Conservation (phyloP, 345 rosid species). For the Pelargonium nanum region DNA sequence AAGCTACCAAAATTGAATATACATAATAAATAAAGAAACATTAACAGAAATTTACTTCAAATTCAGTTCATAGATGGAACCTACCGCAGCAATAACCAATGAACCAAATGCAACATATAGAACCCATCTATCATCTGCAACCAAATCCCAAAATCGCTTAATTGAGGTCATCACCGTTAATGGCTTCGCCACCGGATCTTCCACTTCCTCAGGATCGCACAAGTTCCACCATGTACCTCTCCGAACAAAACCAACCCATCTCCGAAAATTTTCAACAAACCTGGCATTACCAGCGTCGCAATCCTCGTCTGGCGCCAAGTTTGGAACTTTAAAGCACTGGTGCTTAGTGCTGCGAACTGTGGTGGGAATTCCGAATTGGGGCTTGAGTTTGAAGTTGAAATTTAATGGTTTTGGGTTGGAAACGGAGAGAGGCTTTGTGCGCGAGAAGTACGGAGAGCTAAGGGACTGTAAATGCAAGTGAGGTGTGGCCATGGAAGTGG, state of each 20-base stretch:
- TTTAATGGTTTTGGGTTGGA: not conserved
- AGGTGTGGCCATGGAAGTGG: slow-evolving; percentile 15
- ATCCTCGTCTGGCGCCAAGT: not conserved
- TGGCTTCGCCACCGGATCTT: slow-evolving; percentile 9
- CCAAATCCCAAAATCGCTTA: slow-evolving; percentile 30
- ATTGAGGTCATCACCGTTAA: slow-evolving; percentile 25
- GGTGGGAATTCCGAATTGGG: not conserved
- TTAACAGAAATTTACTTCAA: too few relatives aligned
- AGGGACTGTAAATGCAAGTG: slow-evolving; percentile 2
- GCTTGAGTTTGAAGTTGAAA: slow-evolving; percentile 4
- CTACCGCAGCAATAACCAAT: slow-evolving; percentile 31
- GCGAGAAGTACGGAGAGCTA: not conserved
- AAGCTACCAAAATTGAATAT: too few relatives aligned
- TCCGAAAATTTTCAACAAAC: not conserved
- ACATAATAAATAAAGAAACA: too few relatives aligned
- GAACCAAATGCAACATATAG: slow-evolving; percentile 26
- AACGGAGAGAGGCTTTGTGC: not conserved
- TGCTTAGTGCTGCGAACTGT: slow-evolving; percentile 1
- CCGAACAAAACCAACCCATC: slow-evolving; percentile 4
- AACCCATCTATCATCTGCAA: slow-evolving; percentile 33
- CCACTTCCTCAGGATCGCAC: slow-evolving; percentile 9
- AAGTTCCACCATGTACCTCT: slow-evolving; percentile 32
- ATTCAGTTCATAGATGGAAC: not conserved
- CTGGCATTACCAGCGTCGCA: not conserved
- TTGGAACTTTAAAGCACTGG: not conserved